Conservation (phyloP, 148 eudicot species). For the Chenopodium quinoa region DNA sequence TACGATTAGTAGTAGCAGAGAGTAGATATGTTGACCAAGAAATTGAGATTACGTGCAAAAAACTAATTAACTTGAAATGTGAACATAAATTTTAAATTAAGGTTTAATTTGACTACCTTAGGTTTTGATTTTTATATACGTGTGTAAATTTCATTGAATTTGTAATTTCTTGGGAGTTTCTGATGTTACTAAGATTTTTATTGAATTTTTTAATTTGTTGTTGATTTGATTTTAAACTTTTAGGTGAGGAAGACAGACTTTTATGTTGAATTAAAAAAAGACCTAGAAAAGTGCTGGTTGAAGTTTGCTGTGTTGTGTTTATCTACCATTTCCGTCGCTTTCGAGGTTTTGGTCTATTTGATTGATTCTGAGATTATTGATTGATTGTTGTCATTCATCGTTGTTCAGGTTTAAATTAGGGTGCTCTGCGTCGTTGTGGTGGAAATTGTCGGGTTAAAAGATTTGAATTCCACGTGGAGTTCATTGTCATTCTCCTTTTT, state of each 20-base stretch:
- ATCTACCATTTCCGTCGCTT: conserved; percentile 10
- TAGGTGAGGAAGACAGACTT: conserved; percentile 36
- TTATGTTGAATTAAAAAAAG: background rate
- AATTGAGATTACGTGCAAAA: conserved; percentile 21
- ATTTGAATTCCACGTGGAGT: background rate
- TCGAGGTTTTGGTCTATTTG: background rate
- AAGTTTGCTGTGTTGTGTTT: conserved; percentile 23
- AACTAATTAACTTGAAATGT: background rate
- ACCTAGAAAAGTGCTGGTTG: conserved; percentile 25
- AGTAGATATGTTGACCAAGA: conserved; percentile 11
- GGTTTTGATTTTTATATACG: conserved; percentile 10
- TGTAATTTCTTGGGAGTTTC: conserved; percentile 21
- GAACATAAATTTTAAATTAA: background rate
- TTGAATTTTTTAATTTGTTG: background rate
- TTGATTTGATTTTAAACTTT: background rate
- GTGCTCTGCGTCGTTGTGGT: background rate
- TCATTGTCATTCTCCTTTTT: background rate
- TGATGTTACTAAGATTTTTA: background rate
- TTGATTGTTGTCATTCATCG: background rate
- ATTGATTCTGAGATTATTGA: background rate
- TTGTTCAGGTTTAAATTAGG: conserved; percentile 20
- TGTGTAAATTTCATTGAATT: background rate
- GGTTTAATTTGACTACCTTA: conserved; percentile 23
- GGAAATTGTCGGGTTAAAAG: background rate
- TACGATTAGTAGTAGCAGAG: background rate